Evolutionary conservation across 2,329 filamentous ascomycete genomes (phyloP).

Genomic region (Fusarium marasasianum): DNA sequence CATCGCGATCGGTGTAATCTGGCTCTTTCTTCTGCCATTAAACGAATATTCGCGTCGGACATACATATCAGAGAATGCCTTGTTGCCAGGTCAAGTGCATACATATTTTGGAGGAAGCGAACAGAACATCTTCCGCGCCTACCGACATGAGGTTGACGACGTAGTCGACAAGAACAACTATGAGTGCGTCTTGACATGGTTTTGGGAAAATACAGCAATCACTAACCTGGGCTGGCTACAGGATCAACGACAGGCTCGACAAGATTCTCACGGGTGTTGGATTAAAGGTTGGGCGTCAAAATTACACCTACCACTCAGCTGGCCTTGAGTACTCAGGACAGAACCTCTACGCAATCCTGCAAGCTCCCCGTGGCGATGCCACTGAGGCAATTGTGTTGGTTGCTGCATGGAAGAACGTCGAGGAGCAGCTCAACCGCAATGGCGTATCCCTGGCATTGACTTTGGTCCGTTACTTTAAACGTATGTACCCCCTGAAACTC

Average conservation of each 20-base stretch:
- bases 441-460: constrained; percentile 88
- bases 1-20: constrained; percentile 84
- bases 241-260: constrained; percentile 76
- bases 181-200: constrained; percentile 53
- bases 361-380: constrained; percentile 92
- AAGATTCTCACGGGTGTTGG: constrained; percentile 81
- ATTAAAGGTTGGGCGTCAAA: constrained; percentile 87
- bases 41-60: constrained; percentile 91
- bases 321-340: constrained; percentile 80
- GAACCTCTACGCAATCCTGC: constrained; percentile 93
- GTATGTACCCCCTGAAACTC: constrained; percentile 51
- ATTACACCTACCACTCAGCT: constrained; percentile 84
- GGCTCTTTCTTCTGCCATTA: constrained; percentile 89
- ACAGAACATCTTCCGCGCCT: constrained; percentile 92
- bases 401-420: constrained; percentile 86
- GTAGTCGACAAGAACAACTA: constrained; percentile 64
- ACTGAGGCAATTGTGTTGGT: constrained; percentile 96
- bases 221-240: constrained; percentile 38
- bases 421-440: constrained; percentile 81
- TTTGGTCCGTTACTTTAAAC: constrained; percentile 92
- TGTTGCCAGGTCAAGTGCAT: constrained; percentile 94
- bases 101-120: constrained; percentile 98
- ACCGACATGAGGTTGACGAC: constrained; percentile 81
- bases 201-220: neutral
- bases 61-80: constrained; percentile 97